Percentiles rank a stretch among this genome's conserved stretches.
phyloP scores from a whole-genome alignment of 1,284 basidiomycete species.

The Melampsora larici-populina region DNA sequence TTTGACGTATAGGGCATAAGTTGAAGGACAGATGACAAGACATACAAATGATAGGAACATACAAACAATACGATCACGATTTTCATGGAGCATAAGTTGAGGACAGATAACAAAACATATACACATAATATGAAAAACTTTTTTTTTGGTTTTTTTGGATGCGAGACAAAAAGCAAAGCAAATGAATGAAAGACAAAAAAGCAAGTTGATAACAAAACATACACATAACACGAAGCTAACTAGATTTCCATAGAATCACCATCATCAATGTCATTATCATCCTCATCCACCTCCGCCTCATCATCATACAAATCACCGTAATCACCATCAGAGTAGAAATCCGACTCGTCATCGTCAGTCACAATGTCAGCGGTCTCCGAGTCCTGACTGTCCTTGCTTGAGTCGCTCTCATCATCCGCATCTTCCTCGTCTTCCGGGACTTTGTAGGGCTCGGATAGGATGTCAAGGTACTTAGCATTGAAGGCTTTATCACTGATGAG shows the following conservation, averaged over 20 bases:
- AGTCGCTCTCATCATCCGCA: background rate
- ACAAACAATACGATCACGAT: too few relatives aligned
- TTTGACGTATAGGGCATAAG: too few relatives aligned
- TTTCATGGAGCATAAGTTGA: too few relatives aligned
- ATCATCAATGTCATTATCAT: background rate
- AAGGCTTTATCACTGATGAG: background rate
- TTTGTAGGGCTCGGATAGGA: slow-evolving; percentile 9
- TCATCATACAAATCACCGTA: background rate
- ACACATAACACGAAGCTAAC: too few relatives aligned
- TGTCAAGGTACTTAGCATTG: slow-evolving; percentile 16
- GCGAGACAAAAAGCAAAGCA: too few relatives aligned
- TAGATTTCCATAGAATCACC: too few relatives aligned
- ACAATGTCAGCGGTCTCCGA: too few relatives aligned
- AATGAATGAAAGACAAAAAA: too few relatives aligned
- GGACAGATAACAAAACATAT: background rate
- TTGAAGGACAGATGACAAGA: too few relatives aligned
- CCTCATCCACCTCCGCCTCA: too few relatives aligned
- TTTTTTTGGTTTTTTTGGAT: background rate
- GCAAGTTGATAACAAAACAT: too few relatives aligned
- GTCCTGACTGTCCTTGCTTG: background rate
- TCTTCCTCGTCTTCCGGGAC: background rate
- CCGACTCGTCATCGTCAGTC: background rate
- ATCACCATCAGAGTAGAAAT: background rate
- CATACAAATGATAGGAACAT: too few relatives aligned
- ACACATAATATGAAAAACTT: background rate